phyloP scores from a whole-genome alignment of 129 eudicot species.

The Lonicera japonica region DNA sequence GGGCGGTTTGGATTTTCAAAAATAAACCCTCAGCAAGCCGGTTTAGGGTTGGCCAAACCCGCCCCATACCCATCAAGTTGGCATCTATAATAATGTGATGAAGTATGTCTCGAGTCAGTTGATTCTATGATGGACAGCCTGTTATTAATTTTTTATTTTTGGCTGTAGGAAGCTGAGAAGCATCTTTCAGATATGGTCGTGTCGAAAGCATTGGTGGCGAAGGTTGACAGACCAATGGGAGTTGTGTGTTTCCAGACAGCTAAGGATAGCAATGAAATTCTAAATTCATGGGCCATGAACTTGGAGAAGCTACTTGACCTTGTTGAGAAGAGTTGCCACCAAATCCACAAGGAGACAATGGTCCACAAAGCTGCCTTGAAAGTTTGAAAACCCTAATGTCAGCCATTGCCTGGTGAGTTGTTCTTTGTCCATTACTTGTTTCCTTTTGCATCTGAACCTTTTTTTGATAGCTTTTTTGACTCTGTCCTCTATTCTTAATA shows the following conservation, averaged over 20 bases:
- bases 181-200: slow-evolving; percentile 92
- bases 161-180: slow-evolving; percentile 66
- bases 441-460: no score
- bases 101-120: no score
- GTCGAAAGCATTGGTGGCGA: slow-evolving; percentile 78
- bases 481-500: no score
- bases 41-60: no score
- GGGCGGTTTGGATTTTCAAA: no score
- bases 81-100: no score
- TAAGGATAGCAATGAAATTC: slow-evolving; percentile 75
- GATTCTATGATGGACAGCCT: no score
- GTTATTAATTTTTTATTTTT: no score
- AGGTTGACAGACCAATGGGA: slow-evolving; percentile 81
- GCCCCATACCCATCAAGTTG: no score
- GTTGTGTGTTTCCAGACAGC: slow-evolving; percentile 61
- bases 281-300: slow-evolving; percentile 84
- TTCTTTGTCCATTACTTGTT: no score
- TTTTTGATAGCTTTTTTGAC: no score
- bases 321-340: slow-evolving; percentile 98
- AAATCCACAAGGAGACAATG: slow-evolving; percentile 97
- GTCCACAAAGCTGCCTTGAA: slow-evolving; percentile 74
- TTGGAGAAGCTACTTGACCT: slow-evolving; percentile 92
- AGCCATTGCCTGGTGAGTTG: not conserved
- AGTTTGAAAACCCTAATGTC: slow-evolving; percentile 17
- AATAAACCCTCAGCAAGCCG: no score